Percentiles rank a stretch among this genome's conserved stretches.
phyloP scores from a whole-genome alignment of 2,329 filamentous ascomycete genomes.

The Pezicula carpinea region DNA sequence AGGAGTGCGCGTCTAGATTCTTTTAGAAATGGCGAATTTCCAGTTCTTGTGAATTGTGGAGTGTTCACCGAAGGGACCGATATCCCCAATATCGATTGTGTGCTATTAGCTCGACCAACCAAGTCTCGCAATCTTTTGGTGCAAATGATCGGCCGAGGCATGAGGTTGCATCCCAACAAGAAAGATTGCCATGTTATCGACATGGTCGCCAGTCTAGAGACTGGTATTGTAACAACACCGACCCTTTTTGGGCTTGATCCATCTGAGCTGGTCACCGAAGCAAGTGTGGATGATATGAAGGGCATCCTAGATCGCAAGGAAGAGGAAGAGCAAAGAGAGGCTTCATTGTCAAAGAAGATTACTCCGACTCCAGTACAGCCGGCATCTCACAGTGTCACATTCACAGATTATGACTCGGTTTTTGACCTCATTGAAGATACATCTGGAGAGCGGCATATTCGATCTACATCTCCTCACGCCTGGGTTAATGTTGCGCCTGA shows the following conservation, averaged over 20 bases:
- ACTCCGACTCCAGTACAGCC: neutral
- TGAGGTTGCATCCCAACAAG: slow-evolving; percentile 78
- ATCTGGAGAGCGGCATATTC: slow-evolving; percentile 73
- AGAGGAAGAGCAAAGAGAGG: slow-evolving; percentile 30
- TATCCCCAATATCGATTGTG: slow-evolving; percentile 94
- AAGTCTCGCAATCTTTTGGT: slow-evolving; percentile 88
- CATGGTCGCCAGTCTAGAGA: slow-evolving; percentile 81
- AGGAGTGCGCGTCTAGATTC: slow-evolving; percentile 67
- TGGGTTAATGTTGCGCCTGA: slow-evolving; percentile 78
- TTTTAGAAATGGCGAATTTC: slow-evolving; percentile 74
- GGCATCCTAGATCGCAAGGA: slow-evolving; percentile 45
- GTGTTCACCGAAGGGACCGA: slow-evolving; percentile 98
- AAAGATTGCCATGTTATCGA: slow-evolving; percentile 91
- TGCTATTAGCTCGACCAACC: slow-evolving; percentile 82
- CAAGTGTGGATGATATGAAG: slow-evolving; percentile 57
- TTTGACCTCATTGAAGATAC: slow-evolving; percentile 84
- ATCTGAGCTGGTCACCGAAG: slow-evolving; percentile 65
- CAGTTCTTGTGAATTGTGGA: slow-evolving; percentile 88
- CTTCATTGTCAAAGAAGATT: neutral
- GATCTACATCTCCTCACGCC: slow-evolving; percentile 65
- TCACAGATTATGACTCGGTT: slow-evolving; percentile 90
- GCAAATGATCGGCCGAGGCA: slow-evolving; percentile 95
- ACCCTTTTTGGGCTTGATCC: slow-evolving; percentile 93
- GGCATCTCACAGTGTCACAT: slow-evolving; percentile 40
- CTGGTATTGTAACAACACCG: slow-evolving; percentile 83